These are phyloP conservation scores for Hypoxylon sp. DNA, from an alignment of 2,329 filamentous ascomycete species.

Conservation along the genomic window DNA sequence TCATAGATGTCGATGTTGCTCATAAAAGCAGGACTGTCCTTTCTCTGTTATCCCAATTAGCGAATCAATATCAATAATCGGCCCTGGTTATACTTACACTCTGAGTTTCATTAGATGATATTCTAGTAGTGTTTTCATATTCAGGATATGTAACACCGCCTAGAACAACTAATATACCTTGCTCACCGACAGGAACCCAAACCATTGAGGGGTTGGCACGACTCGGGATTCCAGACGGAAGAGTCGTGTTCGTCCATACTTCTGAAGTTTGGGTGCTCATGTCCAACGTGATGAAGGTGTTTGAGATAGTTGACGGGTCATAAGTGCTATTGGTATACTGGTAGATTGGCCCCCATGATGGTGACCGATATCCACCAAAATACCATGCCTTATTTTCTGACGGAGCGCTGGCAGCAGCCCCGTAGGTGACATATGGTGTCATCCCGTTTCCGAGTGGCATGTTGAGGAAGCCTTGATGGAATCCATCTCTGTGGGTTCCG, in stretches of 20 bases:
- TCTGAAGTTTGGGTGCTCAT: slow-evolving; percentile 60
- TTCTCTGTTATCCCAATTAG: slow-evolving; percentile 60
- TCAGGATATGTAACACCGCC: slow-evolving; percentile 75
- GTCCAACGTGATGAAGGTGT: slow-evolving; percentile 68
- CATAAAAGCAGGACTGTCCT: slow-evolving; percentile 75
- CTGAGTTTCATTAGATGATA: slow-evolving; percentile 47
- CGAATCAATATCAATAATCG: slow-evolving; percentile 39
- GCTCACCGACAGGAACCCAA: slow-evolving; percentile 79
- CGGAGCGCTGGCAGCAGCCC: slow-evolving; percentile 69
- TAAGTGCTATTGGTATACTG: slow-evolving; percentile 47
- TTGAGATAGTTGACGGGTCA: slow-evolving; percentile 57
- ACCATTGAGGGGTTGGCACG: slow-evolving; percentile 72
- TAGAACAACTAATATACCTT: slow-evolving; percentile 80
- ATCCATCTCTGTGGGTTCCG: slow-evolving; percentile 54
- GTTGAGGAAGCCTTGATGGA: slow-evolving; percentile 54
- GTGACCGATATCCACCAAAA: slow-evolving; percentile 69
- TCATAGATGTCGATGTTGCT: slow-evolving; percentile 80
- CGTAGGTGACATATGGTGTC: slow-evolving; percentile 70
- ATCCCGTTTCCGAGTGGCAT: slow-evolving; percentile 54
- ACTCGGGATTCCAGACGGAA: slow-evolving; percentile 59
- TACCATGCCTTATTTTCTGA: slow-evolving; percentile 78
- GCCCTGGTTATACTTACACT: slow-evolving; percentile 49
- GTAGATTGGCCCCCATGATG: slow-evolving; percentile 59
- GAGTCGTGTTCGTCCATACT: slow-evolving; percentile 64
- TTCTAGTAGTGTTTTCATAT: slow-evolving; percentile 46